Evolutionary conservation across 306 rosid genomes (phyloP).

Genomic region (Abrus precatorius): DNA sequence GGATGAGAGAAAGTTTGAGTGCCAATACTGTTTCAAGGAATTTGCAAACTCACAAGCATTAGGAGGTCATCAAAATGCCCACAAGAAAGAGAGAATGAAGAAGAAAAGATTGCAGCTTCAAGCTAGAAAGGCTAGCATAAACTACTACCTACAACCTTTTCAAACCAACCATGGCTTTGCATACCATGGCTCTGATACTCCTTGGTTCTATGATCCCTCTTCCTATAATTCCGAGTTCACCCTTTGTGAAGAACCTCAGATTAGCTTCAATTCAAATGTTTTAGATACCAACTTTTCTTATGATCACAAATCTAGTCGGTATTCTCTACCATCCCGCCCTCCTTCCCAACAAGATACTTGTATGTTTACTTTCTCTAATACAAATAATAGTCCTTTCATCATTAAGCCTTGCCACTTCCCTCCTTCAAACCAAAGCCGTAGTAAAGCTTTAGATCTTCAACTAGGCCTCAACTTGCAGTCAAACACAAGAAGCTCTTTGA

Average conservation of each 20-base stretch:
- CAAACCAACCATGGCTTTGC: conserved; percentile 56
- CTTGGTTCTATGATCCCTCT: conserved; percentile 75
- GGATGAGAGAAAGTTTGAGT: conserved; percentile 70
- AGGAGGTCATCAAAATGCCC: conserved; percentile 99
- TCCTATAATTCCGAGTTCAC: conserved; percentile 58
- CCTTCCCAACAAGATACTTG: conserved; percentile 52
- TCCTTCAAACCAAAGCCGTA: conserved; percentile 59
- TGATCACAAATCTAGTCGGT: conserved; percentile 57
- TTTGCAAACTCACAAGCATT: conserved; percentile 94
- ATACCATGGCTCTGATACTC: conserved; percentile 53
- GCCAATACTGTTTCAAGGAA: conserved; percentile 89
- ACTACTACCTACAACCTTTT: conserved; percentile 76
- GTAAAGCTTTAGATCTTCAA: conserved; percentile 81
- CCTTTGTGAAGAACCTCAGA: conserved; percentile 64
- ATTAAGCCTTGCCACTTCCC: conserved; percentile 58
- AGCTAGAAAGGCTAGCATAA: conserved; percentile 79
- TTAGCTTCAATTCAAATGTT: conserved; percentile 70
- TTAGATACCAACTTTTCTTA: conserved; percentile 44
- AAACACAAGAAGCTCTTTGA: conserved; percentile 54
- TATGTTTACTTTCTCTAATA: conserved; percentile 64
- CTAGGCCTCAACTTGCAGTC: conserved; percentile 67
- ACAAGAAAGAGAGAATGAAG: conserved; percentile 97
- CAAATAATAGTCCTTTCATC: conserved; percentile 50
- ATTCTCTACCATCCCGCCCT: conserved; percentile 44
- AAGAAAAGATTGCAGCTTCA: conserved; percentile 91